phyloP scores from a whole-genome alignment of 1,284 basidiomycete genomes.

The Gomphus bonarii region DNA sequence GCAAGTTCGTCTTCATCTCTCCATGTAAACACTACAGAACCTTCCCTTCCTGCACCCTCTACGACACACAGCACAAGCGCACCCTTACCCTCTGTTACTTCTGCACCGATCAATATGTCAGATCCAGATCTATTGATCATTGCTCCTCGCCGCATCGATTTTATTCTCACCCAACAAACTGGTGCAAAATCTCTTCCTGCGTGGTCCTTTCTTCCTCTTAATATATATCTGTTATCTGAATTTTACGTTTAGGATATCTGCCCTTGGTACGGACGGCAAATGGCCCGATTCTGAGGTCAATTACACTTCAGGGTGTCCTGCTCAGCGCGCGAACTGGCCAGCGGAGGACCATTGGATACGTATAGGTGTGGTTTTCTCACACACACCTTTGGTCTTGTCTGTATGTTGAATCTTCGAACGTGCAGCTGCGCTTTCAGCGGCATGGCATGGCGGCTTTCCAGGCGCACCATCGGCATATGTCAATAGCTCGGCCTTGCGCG shows the following conservation, averaged over 20 bases:
- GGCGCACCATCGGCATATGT: conserved; percentile 29
- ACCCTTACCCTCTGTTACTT: neutral
- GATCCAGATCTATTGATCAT: conserved; percentile 4
- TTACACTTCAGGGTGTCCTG: conserved; percentile 48
- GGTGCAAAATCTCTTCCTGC: neutral
- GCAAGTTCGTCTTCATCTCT: neutral
- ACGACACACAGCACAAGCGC: neutral
- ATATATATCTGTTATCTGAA: neutral
- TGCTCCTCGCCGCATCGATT: conserved; percentile 2
- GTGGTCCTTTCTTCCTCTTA: neutral
- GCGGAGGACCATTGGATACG: conserved; percentile 51
- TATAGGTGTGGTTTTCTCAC: conserved; percentile 31
- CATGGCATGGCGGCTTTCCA: conserved; percentile 41
- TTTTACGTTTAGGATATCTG: conserved; percentile 28
- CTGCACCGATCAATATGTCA: neutral
- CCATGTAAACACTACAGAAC: neutral
- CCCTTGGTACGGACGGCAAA: conserved; percentile 36
- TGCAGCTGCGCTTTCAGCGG: conserved; percentile 40
- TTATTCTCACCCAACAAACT: conserved; percentile 1
- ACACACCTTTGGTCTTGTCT: neutral
- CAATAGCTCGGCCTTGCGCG: conserved; percentile 27
- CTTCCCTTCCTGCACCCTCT: neutral
- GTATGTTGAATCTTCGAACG: neutral
- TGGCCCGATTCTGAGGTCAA: conserved; percentile 46
- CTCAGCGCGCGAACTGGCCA: conserved; percentile 56